Conservation (phyloP, 768 basidiomycete species). For the Trametes meyenii region DNA sequence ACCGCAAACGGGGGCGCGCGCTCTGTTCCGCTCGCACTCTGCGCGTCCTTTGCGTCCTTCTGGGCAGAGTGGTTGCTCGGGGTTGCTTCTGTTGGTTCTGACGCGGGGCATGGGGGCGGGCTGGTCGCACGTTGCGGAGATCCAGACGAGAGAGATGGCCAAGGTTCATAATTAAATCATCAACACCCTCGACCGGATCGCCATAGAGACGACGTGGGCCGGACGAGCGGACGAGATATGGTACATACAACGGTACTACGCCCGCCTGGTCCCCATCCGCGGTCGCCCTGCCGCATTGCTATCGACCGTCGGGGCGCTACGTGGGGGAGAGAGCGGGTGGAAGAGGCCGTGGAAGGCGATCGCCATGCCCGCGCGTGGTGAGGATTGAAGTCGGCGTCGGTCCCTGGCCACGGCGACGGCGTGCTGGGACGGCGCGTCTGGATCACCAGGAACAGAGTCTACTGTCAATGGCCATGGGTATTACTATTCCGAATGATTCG, state of each 20-base stretch:
- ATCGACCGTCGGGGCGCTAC: background rate
- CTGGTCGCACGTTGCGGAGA: background rate
- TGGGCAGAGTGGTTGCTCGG: background rate
- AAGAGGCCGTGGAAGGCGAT: conserved; percentile 12
- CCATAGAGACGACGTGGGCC: conserved; percentile 15
- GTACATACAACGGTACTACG: too few relatives aligned
- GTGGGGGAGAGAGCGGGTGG: background rate
- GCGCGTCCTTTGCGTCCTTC: background rate
- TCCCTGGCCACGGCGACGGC: background rate
- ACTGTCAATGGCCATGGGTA: background rate
- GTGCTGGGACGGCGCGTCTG: background rate
- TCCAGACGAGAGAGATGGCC: background rate
- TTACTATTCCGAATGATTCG: too few relatives aligned
- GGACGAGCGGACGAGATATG: background rate
- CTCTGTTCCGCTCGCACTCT: background rate
- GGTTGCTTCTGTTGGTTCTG: background rate
- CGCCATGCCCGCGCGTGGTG: background rate
- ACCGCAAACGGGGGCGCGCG: background rate
- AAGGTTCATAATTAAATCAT: conserved; percentile 22
- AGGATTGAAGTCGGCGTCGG: background rate
- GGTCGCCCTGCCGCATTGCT: conserved; percentile 5
- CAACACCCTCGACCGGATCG: conserved; percentile 10
- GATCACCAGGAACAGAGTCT: background rate
- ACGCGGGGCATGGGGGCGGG: background rate
- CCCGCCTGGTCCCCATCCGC: background rate